Evolutionary conservation across 371 early-diverging fungal species (phyloP).

Genomic region (Mortierella sp.): DNA sequence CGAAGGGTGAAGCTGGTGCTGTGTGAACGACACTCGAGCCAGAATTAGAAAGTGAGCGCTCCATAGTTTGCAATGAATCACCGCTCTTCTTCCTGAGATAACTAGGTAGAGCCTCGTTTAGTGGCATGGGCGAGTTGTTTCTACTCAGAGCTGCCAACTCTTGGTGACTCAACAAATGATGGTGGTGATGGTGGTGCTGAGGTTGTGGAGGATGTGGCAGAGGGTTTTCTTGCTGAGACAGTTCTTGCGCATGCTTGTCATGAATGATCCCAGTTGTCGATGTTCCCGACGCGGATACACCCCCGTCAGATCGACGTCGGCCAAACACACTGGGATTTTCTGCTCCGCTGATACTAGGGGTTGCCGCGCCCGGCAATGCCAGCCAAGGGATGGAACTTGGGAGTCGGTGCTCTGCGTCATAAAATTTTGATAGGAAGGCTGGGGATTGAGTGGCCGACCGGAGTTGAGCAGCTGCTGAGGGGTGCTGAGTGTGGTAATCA

Average conservation of each 20-base stretch:
- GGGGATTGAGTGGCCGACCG: conserved; percentile 45
- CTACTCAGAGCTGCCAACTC: conserved; percentile 37
- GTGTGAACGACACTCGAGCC: conserved; percentile 18
- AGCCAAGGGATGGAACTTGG: conserved; percentile 39
- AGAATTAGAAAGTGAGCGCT: conserved; percentile 55
- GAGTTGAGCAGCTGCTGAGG: conserved; percentile 21
- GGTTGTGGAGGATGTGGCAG: conserved; percentile 14
- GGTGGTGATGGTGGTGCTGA: conserved; percentile 27
- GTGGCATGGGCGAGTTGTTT: conserved; percentile 43
- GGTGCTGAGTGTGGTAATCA: conserved; percentile 10
- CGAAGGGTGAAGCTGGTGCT: conserved; percentile 31
- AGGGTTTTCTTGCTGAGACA: conserved; percentile 12
- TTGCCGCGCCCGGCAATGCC: conserved; percentile 34
- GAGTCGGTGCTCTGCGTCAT: conserved; percentile 31
- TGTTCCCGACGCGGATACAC: conserved; percentile 19
- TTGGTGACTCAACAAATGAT: conserved; percentile 45
- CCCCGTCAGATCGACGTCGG: conserved; percentile 40
- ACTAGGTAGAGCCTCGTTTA: conserved; percentile 41
- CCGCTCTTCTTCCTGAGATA: conserved; percentile 33
- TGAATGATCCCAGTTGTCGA: conserved; percentile 21
- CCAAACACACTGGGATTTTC: conserved; percentile 28
- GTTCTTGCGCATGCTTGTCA: background rate
- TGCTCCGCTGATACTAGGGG: background rate
- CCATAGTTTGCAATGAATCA: conserved; percentile 35
- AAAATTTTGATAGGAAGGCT: conserved; percentile 42